Conservation (phyloP, 2,329 filamentous ascomycete species). For the Chalara sp. region DNA sequence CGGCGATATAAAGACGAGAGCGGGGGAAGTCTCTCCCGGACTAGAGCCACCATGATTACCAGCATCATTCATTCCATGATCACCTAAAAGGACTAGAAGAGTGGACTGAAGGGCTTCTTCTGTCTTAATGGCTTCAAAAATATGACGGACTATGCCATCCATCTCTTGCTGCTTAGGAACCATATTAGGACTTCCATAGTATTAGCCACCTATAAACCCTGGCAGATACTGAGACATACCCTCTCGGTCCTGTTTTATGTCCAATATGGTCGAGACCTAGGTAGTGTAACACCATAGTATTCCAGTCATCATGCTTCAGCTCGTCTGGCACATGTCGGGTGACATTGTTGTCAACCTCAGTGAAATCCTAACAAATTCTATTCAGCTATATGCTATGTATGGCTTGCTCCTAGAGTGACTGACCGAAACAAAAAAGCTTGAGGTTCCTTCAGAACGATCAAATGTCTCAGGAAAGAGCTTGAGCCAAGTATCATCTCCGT, state of each 20-base stretch:
- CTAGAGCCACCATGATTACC: constrained; percentile 95
- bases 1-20: constrained; percentile 84
- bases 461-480: constrained; percentile 92
- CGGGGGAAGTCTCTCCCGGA: constrained; percentile 87
- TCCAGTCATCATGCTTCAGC: constrained; percentile 75
- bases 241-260: constrained; percentile 85
- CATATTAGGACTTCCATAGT: constrained; percentile 68
- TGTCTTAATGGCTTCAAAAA: constrained; percentile 70
- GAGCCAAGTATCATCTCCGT: constrained; percentile 96
- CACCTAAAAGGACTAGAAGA: constrained; percentile 79
- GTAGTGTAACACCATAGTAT: constrained; percentile 90
- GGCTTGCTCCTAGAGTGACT: constrained; percentile 32
- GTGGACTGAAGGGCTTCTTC: constrained; percentile 68
- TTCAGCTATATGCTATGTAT: constrained; percentile 22
- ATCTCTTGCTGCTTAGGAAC: constrained; percentile 88
- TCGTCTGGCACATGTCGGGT: constrained; percentile 81
- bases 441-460: constrained; percentile 81
- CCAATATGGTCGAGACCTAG: constrained; percentile 95
- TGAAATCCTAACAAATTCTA: constrained; percentile 66
- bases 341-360: constrained; percentile 95
- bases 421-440: constrained; percentile 96
- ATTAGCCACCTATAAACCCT: constrained; percentile 11
- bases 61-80: constrained; percentile 99
- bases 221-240: constrained; percentile 37
- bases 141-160: constrained; percentile 71